Base-by-base conservation (phyloP, 352 stramenopile species). In the Poterioochromonas sp. region DNA sequence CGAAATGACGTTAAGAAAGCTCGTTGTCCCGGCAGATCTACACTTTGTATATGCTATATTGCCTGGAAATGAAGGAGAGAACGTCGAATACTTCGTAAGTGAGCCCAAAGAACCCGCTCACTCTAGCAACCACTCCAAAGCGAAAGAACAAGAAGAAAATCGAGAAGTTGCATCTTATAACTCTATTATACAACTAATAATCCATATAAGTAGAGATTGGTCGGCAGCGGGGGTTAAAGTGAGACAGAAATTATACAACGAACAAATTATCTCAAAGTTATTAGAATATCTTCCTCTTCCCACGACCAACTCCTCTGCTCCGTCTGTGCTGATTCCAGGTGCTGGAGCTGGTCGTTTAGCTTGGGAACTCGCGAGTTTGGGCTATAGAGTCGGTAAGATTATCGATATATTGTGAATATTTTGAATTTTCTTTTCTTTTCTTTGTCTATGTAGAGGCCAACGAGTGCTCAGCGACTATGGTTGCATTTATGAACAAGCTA, bases 361-460 rank as follows among this genome's bases (percentile, higher is more conserved):
- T 12, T 18, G 8, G 8, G 60, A 69, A 3, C 22, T 69, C 3
- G 60, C 60, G 3, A 11, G 3, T 1, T 44, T 12, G 1, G 60
- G 60, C 1, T 43, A 32, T 26, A 63, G 29, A 26, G 11, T 5
- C 2, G 26, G 18, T 3, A 35, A 63, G 11, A 35, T 34, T 32
- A 32, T 11, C 18, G 11, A 35, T 63, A 63, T 63, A 35, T 29
- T 3, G 8, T 32, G 26, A 35, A 8, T 35, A 11, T 32, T 63
- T 35, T 63, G 2, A 63, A 34, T 32, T 63, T 32, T 32, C 3
- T 63, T 32, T 35, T 63, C 18, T 34, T 63, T 32, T 26, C 43
- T 51, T 51, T 63, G 34, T 69, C 3, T 20, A 69, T n/a, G 60
- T 69, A 26, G 60, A 69, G 41, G 60, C 3, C 8, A 69, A 69